Evolutionary conservation across 352 stramenopile species (phyloP), one percentile per base, ranked within the genome.

Genomic region (Blastocystis sp.): DNA sequence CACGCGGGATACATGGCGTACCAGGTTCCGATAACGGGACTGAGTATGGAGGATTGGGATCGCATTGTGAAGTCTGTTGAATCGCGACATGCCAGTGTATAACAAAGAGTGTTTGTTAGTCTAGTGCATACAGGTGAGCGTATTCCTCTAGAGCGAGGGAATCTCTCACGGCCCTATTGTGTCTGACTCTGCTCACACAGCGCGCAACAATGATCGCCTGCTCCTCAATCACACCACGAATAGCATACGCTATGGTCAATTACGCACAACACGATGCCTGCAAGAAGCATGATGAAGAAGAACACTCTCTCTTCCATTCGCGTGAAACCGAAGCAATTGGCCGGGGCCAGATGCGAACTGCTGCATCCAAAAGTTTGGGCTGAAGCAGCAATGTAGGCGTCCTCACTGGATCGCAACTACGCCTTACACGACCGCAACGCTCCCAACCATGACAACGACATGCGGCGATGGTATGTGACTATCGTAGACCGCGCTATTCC

Each of bases 1-100:
- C 74, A 55, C 13, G 29, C 41, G 41, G 74, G 74, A 21, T 85
- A 85, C 33, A 85, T 85, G 74, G 74, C 74, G 29, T 85, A 70
- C 66, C 19, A 69, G 70, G 74, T 85, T n/a, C 55, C 55, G 6
- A 39, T 67, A 55, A 85, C 74, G 29, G 74, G 74, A 60, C 51
- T 85, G 3, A 62, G n/a, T 4, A 26, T 85, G n/a, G 31, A 67
- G 24, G 74, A 85, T 63, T 85, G 74, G 74, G 33, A 69, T 4
- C 45, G 41, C 26, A 85, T 85, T 29, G 55, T 69, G 16, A 67
- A 69, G 16, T 35, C n/a, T 26, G 45, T 85, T 37, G 74, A 85
- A 41, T 55, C 45, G 45, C 9, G 16, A 55, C 45, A 55, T 55
- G n/a, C n/a, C n/a, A n/a, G n/a, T n/a, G n/a, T n/a, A 62, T 62